Percentiles rank a stretch among this genome's conserved stretches.
Conservation (phyloP, 768 basidiomycete species). For the Tephrocybe sp. region DNA sequence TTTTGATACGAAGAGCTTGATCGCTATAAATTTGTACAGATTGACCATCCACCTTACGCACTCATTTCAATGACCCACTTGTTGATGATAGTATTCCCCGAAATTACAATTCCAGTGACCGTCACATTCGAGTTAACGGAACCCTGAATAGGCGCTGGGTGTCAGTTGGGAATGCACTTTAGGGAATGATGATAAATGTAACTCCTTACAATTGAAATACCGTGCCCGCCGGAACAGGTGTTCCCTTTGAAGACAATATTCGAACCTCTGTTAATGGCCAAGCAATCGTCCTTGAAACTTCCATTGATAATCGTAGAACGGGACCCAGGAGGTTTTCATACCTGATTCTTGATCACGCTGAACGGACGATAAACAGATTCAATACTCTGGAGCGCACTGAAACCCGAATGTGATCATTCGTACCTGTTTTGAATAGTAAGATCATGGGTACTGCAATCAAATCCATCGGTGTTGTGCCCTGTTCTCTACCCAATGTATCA, state of each 20-base stretch:
- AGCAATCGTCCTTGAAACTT: slow-evolving; percentile 51
- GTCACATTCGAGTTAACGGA: slow-evolving; percentile 46
- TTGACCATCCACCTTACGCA: background rate
- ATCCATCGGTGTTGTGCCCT: slow-evolving; percentile 52
- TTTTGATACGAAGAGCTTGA: slow-evolving; percentile 65
- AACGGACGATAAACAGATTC: background rate
- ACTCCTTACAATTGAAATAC: slow-evolving; percentile 60
- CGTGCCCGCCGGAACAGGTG: slow-evolving; percentile 58
- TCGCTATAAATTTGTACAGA: slow-evolving; percentile 26
- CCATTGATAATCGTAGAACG: background rate
- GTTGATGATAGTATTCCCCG: slow-evolving; percentile 51
- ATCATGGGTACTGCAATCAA: slow-evolving; percentile 37
- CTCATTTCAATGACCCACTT: slow-evolving; percentile 32
- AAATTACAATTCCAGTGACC: slow-evolving; percentile 47
- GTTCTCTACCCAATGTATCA: background rate
- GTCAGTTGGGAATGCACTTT: slow-evolving; percentile 35
- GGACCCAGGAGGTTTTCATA: slow-evolving; percentile 16
- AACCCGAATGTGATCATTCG: background rate
- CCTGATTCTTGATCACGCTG: slow-evolving; percentile 35
- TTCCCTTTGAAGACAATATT: slow-evolving; percentile 51
- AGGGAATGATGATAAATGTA: slow-evolving; percentile 22
- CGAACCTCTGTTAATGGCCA: slow-evolving; percentile 46
- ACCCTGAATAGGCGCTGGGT: slow-evolving; percentile 40
- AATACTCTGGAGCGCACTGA: background rate
- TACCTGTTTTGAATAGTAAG: slow-evolving; percentile 43